Conservation (phyloP, 257 asterid species). For the Salvia hispanica region DNA sequence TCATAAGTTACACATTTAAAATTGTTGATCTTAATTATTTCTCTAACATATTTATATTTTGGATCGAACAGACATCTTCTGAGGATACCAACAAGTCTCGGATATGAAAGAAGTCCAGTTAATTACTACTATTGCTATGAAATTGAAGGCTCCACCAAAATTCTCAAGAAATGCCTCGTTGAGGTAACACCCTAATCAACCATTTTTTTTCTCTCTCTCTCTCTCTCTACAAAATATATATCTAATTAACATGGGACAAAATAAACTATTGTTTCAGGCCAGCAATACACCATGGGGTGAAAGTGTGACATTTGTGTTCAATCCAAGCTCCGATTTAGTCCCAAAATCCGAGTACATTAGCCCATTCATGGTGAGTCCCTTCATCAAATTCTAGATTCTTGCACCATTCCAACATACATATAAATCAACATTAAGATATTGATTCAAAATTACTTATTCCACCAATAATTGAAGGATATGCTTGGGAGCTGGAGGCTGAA, state of each 20-base stretch:
- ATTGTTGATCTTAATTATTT: no score
- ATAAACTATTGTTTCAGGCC: slow-evolving; percentile 39
- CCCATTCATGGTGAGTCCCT: slow-evolving; percentile 64
- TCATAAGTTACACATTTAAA: no score
- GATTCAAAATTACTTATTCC: background rate
- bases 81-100: slow-evolving; percentile 72
- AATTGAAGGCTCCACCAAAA: slow-evolving; percentile 44
- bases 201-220: no score
- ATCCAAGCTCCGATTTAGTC: slow-evolving; percentile 56
- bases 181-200: slow-evolving; percentile 58
- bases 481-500: slow-evolving; percentile 58
- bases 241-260: background rate
- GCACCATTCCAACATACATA: no score
- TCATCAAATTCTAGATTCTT: background rate
- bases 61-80: slow-evolving; percentile 46
- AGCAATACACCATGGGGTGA: slow-evolving; percentile 81
- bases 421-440: background rate
- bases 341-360: slow-evolving; percentile 73
- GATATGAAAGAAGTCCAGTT: slow-evolving; percentile 71
- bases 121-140: slow-evolving; percentile 66
- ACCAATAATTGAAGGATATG: slow-evolving; percentile 50
- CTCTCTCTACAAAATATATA: no score
- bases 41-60: background rate
- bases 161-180: slow-evolving; percentile 62
- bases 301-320: slow-evolving; percentile 57